Evolutionary conservation across 805 yeast genomes (phyloP).

Genomic region (Cyberlindnera sargentensis): DNA sequence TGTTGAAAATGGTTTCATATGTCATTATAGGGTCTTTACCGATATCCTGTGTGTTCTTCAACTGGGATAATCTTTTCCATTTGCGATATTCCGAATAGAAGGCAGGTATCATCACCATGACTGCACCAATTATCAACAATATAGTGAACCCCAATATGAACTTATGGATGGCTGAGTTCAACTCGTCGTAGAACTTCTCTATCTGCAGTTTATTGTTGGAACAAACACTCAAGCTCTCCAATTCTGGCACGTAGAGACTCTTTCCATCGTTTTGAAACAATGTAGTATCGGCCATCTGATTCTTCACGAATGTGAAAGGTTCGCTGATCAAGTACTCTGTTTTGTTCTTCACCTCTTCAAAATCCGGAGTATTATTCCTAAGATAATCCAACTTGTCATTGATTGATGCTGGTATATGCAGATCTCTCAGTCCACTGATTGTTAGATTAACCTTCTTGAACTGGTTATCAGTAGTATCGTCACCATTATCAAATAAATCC

Average conservation of each 20-base stretch:
- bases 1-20: conserved; percentile 19
- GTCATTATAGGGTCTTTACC: conserved; percentile 13
- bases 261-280: conserved; percentile 8
- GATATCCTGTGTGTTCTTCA: conserved; percentile 22
- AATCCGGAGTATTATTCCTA: conserved; percentile 52
- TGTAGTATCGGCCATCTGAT: conserved; percentile 31
- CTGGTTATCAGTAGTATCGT: conserved; percentile 24
- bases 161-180: conserved; percentile 22
- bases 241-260: conserved; percentile 36
- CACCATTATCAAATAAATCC: conserved; percentile 45
- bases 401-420: conserved; percentile 62
- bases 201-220: conserved; percentile 32
- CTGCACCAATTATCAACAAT: conserved; percentile 33
- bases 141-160: conserved; percentile 33
- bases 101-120: conserved; percentile 35
- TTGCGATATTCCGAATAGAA: conserved; percentile 36
- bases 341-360: conserved; percentile 53
- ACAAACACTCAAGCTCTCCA: conserved; percentile 31
- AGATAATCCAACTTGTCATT: conserved; percentile 48
- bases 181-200: conserved; percentile 30
- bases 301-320: conserved; percentile 52
- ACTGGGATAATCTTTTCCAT: conserved; percentile 40
- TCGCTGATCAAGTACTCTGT: conserved; percentile 44
- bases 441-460: conserved; percentile 49
- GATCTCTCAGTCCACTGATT: conserved; percentile 43